Evolutionary conservation across 495 filamentous ascomycete species (phyloP), one percentile per base, ranked within the genome.

Genomic region (Talaromyces trachyspermus): DNA sequence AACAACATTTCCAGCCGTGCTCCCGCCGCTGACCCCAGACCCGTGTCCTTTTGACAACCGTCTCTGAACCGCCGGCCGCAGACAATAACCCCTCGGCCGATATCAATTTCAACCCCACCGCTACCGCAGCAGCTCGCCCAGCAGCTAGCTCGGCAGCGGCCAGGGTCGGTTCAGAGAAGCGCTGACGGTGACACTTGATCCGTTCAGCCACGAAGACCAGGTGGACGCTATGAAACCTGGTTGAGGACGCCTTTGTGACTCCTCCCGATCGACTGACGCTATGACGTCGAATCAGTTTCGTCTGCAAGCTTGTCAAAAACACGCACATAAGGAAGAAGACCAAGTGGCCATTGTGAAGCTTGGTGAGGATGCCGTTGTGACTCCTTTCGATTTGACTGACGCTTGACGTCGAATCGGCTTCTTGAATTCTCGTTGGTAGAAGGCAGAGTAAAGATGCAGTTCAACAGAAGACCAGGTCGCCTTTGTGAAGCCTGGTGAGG

Each of bases 291-390:
- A 30, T 30, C 27, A 12, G 27, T 30, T 30, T 30, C 27, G 27
- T 30, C 12, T 30, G 12, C 35, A 12, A 30, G 35, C 35, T 18
- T 5, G 6, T 18, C 10, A 11, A 18, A 38, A 38, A 38, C 35
- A 38, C 9, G 35, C 6, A 38, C 9, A 38, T 38, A 38, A 6
- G 35, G 35, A 5, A 11, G 35, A 18, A 38, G 35, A 18, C 18
- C 39, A 42, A 26, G 39, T 23, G 39, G 39, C 39, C 39, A 23
- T 42, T 42, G 6, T 42, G 39, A 42, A 42, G 19, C 39, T 26
- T 42, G 39, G 18, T 42, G 39, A 42, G 39, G 39, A 42, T 19
- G 39, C 39, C 39, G 20, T 42, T 42, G 39, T 42, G 39, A 42
- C 39, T 42, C 39, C 39, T 42, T 19, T 19, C 39, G 39, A 24